Conservation (phyloP, 352 stramenopile genomes). For the Stephanocyclus meneghinianus region DNA sequence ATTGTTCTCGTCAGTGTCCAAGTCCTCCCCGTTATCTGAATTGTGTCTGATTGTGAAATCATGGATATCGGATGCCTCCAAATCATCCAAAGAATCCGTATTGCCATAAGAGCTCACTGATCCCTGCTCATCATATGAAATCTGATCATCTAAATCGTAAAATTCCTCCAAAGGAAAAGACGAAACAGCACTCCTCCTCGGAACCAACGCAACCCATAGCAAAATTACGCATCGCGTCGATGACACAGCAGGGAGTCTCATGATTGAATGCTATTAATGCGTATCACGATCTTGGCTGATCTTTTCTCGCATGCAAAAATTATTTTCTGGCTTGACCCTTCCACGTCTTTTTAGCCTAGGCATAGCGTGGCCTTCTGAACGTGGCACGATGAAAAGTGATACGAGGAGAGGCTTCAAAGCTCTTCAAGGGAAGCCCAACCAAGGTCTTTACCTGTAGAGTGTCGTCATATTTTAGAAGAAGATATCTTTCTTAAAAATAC, state of each 20-base stretch:
- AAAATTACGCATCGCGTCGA: background rate
- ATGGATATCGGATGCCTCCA: background rate
- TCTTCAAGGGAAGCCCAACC: no score
- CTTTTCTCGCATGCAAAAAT: no score
- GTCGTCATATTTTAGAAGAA: no score
- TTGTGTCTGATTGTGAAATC: background rate
- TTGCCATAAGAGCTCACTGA: background rate
- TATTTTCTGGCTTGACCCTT: no score
- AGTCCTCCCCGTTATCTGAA: background rate
- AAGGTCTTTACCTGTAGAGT: no score
- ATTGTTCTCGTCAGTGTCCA: conserved; percentile 1
- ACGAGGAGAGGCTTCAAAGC: no score
- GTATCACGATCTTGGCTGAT: no score
- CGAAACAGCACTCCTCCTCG: background rate
- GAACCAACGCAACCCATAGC: background rate
- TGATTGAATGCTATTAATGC: background rate
- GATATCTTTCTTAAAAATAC: no score
- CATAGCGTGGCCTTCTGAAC: no score
- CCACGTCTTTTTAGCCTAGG: no score
- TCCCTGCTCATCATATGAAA: background rate
- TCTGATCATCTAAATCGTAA: conserved; percentile 18
- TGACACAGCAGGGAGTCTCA: background rate
- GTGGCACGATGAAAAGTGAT: no score
- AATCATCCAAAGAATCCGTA: background rate
- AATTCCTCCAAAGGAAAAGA: conserved; percentile 10